Percentiles rank a stretch among this genome's conserved stretches.
These are phyloP conservation scores for Nitzschia putrida DNA, from an alignment of 108 stramenopile genomes.

Conservation along the genomic window DNA sequence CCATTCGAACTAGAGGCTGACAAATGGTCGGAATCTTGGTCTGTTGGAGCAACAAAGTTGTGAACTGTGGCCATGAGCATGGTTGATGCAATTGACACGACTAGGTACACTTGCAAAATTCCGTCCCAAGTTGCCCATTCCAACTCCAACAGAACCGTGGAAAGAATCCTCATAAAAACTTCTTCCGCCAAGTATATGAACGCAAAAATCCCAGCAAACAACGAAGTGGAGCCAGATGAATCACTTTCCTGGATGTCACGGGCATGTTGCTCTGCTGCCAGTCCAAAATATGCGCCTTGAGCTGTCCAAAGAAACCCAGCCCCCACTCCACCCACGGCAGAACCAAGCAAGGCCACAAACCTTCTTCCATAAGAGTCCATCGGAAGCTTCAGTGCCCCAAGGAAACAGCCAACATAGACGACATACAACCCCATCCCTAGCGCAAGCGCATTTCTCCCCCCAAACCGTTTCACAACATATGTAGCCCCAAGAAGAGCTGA, in stretches of 20 bases:
- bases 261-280: conserved; percentile 61
- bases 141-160: conserved; percentile 49
- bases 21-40: not conserved
- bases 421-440: conserved; percentile 71
- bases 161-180: conserved; percentile 61
- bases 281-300: conserved; percentile 77
- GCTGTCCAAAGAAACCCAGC: conserved; percentile 81
- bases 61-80: conserved; percentile 45
- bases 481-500: conserved; percentile 74
- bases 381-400: conserved; percentile 35
- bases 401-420: conserved; percentile 71
- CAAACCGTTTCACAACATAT: conserved; percentile 54
- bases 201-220: conserved; percentile 74
- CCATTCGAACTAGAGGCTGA: not conserved
- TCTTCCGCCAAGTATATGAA: conserved; percentile 73
- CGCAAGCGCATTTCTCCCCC: conserved; percentile 56
- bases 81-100: conserved; percentile 48
- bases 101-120: conserved; percentile 64
- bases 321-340: conserved; percentile 72
- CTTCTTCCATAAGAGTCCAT: not conserved
- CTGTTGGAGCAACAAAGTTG: conserved; percentile 22
- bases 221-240: conserved; percentile 49
- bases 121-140: conserved; percentile 46
- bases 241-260: not conserved
- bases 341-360: conserved; percentile 54